Evolutionary conservation across 768 basidiomycete species (phyloP).

Genomic region (Hericium rajendrae): DNA sequence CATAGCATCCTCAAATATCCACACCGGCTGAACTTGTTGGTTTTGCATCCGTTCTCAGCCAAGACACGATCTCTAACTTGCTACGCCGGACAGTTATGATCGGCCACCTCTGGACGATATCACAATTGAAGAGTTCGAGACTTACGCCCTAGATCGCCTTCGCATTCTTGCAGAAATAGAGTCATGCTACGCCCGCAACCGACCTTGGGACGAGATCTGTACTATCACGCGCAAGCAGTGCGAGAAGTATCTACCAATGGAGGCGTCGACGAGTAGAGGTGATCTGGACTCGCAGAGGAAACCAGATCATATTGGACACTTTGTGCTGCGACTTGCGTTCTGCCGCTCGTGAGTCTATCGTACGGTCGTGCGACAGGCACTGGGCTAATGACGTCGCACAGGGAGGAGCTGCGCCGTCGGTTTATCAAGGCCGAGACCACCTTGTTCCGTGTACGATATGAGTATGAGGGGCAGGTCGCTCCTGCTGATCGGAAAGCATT

Average conservation of each 20-base stretch:
- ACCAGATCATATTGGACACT: slow-evolving; percentile 87
- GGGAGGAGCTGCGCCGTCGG: slow-evolving; percentile 81
- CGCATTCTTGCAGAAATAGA: slow-evolving; percentile 87
- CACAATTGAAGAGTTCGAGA: slow-evolving; percentile 93
- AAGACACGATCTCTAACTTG: neutral
- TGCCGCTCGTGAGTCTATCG: slow-evolving; percentile 76
- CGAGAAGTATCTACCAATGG: slow-evolving; percentile 68
- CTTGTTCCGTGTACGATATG: slow-evolving; percentile 77
- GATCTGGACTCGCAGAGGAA: slow-evolving; percentile 56
- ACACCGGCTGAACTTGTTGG: slow-evolving; percentile 70
- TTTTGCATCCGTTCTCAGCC: neutral
- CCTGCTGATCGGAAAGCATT: slow-evolving; percentile 53
- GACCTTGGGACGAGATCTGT: slow-evolving; percentile 71
- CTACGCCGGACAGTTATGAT: slow-evolving; percentile 60
- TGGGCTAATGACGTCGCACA: slow-evolving; percentile 21
- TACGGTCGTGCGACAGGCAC: neutral
- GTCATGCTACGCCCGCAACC: slow-evolving; percentile 75
- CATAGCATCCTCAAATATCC: slow-evolving; percentile 40
- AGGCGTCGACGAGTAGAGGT: slow-evolving; percentile 36
- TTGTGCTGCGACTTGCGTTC: slow-evolving; percentile 88
- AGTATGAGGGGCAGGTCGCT: slow-evolving; percentile 34
- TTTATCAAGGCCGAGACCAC: slow-evolving; percentile 86
- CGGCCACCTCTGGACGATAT: slow-evolving; percentile 78
- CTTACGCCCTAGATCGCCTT: slow-evolving; percentile 78
- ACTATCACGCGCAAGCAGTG: slow-evolving; percentile 52